Conservation (phyloP, 169 alveolate genomes). For the Pseudocohnilembus persalinus region DNA sequence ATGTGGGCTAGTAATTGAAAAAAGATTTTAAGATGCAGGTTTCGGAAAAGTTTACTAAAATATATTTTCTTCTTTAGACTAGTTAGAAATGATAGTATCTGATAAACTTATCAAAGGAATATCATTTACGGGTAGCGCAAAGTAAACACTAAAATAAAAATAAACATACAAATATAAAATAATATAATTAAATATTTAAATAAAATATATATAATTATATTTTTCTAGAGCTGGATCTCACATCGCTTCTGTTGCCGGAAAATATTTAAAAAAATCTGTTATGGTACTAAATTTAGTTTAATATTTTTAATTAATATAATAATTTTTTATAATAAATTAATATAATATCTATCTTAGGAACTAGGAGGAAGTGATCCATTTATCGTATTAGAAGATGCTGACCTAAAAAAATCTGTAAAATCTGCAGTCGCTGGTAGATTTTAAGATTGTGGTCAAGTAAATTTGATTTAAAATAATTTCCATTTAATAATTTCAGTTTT, state of each 20-base stretch:
- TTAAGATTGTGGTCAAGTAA: neutral
- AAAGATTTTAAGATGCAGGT: constrained; percentile 35
- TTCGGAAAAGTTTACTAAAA: constrained; percentile 41
- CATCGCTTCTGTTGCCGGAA: constrained; percentile 36
- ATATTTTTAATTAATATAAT: too few species aligned
- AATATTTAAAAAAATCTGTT: constrained; percentile 43
- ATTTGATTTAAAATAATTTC: too few species aligned
- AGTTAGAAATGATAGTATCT: constrained; percentile 40
- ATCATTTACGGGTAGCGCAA: constrained; percentile 60
- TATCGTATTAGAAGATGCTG: constrained; percentile 64
- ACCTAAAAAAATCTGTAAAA: constrained; percentile 40
- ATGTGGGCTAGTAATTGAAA: neutral
- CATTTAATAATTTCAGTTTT: too few species aligned
- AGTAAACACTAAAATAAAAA: neutral
- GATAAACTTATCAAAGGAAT: constrained; percentile 56
- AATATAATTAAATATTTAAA: too few species aligned
- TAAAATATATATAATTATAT: too few species aligned
- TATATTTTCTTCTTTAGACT: constrained; percentile 28
- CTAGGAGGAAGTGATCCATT: constrained; percentile 75
- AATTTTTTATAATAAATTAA: too few species aligned
- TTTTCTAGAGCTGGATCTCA: neutral
- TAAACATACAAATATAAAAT: neutral
- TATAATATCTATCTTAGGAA: constrained; percentile 23
- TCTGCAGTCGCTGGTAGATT: constrained; percentile 42
- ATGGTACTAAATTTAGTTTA: neutral